Evolutionary conservation across 164 flowering plant species (phyloP).

Genomic region (Berberis vulgaris): DNA sequence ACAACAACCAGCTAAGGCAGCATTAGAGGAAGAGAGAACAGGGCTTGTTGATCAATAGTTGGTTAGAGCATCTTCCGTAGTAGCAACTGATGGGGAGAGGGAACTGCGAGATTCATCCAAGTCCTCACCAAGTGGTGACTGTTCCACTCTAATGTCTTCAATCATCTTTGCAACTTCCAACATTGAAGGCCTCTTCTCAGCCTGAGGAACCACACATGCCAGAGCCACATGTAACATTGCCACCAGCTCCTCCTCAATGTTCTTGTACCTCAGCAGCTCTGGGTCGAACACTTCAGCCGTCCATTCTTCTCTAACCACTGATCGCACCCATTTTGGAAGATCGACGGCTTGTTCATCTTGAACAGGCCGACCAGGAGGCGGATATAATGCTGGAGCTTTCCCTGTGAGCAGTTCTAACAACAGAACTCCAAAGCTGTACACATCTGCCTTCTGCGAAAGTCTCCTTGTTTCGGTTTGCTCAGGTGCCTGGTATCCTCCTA

Average conservation of each 20-base stretch:
- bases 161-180: constrained; percentile 74
- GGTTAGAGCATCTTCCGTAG: constrained; percentile 59
- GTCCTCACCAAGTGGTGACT: constrained; percentile 85
- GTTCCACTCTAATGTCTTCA: constrained; percentile 86
- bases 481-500: constrained; percentile 90
- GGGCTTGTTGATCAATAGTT: constrained; percentile 17
- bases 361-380: constrained; percentile 30
- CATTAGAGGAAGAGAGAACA: background rate
- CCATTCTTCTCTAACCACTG: constrained; percentile 96
- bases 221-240: constrained; percentile 82
- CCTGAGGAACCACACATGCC: constrained; percentile 61
- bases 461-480: constrained; percentile 64
- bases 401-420: constrained; percentile 85
- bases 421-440: constrained; percentile 80
- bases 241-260: constrained; percentile 89
- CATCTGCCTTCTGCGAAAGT: constrained; percentile 80
- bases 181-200: constrained; percentile 91
- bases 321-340: constrained; percentile 82
- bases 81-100: constrained; percentile 62
- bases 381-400: constrained; percentile 51
- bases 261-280: constrained; percentile 84
- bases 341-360: constrained; percentile 46
- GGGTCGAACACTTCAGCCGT: constrained; percentile 89
- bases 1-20: too few species aligned
- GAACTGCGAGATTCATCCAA: constrained; percentile 75